A percentile compares a stretch with the other conserved stretches of the same genome.
Conservation (phyloP, 371 early-diverging fungal genomes). For the Funneliformis caledonium region DNA sequence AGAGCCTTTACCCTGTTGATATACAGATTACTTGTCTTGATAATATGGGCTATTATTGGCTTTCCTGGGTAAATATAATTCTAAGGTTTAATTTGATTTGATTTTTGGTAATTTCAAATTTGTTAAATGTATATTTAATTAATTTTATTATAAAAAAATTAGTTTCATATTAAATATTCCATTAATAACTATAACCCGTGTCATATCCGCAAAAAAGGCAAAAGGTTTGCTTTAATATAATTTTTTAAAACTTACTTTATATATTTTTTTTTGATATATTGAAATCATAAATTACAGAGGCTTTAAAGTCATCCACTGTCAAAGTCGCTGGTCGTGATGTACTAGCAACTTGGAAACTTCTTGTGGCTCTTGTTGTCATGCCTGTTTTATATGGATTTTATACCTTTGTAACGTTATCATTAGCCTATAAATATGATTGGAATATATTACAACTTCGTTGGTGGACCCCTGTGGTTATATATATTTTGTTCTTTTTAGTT, state of each 20-base stretch:
- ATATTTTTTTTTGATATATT: too few species aligned
- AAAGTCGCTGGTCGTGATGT: conserved; percentile 95
- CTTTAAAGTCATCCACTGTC: conserved; percentile 85
- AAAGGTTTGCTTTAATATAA: conserved; percentile 50
- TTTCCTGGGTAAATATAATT: conserved; percentile 79
- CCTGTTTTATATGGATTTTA: conserved; percentile 82
- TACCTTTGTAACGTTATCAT: conserved; percentile 56
- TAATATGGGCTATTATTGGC: conserved; percentile 75
- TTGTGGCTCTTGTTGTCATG: conserved; percentile 78
- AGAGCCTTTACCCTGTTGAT: conserved; percentile 72
- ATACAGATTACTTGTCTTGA: conserved; percentile 66
- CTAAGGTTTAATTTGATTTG: background rate
- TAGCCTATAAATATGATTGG: conserved; percentile 51
- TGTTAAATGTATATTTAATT: background rate
- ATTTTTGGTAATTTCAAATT: background rate
- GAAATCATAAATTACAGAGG: conserved; percentile 57
- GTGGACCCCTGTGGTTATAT: conserved; percentile 53
- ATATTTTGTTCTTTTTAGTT: conserved; percentile 64
- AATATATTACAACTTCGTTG: background rate
- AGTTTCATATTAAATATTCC: conserved; percentile 80
- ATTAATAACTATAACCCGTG: conserved; percentile 71
- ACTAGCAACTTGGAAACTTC: conserved; percentile 94
- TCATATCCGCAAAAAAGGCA: conserved; percentile 79
- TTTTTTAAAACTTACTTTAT: background rate
- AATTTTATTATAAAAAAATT: background rate